Evolutionary conservation across 2,329 filamentous ascomycete genomes (phyloP).

Genomic region (Parafenestella ontariensis): DNA sequence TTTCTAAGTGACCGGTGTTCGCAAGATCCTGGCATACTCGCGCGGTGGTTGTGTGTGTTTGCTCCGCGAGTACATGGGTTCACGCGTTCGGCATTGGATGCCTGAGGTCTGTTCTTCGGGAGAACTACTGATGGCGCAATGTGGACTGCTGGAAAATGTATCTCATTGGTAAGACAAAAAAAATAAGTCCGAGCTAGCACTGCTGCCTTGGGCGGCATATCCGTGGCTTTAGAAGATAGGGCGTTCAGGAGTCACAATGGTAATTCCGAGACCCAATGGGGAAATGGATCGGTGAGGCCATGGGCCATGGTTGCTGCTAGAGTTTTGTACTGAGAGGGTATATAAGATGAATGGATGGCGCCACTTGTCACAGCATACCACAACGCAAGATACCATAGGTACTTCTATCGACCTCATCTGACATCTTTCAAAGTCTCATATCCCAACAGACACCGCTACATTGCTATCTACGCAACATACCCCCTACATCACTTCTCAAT

Average conservation of each 20-base stretch:
- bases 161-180: not conserved
- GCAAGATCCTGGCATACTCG: not conserved
- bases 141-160: not conserved
- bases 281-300: not conserved
- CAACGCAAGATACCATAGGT: too few relatives aligned
- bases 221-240: not conserved
- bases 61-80: not conserved
- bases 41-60: not conserved
- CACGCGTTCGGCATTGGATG: slow-evolving; percentile 4
- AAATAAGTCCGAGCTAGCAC: not conserved
- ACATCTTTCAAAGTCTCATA: not conserved
- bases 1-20: not conserved
- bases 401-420: not conserved
- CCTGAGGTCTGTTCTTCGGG: not conserved
- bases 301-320: not conserved
- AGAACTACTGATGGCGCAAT: not conserved
- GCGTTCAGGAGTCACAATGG: not conserved
- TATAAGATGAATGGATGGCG: not conserved
- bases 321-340: not conserved
- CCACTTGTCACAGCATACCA: not conserved
- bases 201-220: not conserved
- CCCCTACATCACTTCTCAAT: not conserved
- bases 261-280: not conserved
- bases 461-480: not conserved
- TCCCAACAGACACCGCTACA: not conserved